Conservation (phyloP, 345 rosid genomes). For the Fremontodendron californicum region DNA sequence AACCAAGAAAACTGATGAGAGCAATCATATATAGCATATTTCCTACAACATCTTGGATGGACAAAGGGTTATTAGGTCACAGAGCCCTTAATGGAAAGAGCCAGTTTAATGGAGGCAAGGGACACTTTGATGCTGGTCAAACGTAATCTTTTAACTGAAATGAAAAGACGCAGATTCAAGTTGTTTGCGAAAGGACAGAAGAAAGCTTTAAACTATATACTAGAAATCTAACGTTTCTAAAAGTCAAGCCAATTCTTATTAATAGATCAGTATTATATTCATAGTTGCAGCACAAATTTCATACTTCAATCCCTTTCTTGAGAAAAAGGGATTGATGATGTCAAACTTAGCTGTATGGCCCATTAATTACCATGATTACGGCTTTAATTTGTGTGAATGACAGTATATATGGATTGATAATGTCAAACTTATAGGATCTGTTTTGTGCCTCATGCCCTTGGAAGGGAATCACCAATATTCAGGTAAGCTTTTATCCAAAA, state of each 20-base stretch:
- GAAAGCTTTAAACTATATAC: neutral
- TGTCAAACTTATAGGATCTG: neutral
- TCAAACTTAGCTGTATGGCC: neutral
- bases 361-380: neutral
- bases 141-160: neutral
- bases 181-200: neutral
- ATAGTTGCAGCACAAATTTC: neutral
- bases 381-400: neutral
- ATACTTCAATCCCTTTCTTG: neutral
- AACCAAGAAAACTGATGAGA: neutral
- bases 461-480: neutral
- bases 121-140: neutral
- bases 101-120: neutral
- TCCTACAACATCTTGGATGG: neutral
- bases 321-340: no score
- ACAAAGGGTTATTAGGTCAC: no score
- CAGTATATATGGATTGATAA: neutral
- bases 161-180: neutral
- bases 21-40: neutral
- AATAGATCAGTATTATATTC: no score
- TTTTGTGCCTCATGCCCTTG: no score
- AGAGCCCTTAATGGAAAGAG: neutral
- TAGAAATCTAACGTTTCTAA: neutral
- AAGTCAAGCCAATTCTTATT: neutral
- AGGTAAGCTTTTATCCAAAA: neutral